Base-by-base conservation (phyloP, 2,329 filamentous ascomycete genomes). In the Penicillium digitatum region DNA sequence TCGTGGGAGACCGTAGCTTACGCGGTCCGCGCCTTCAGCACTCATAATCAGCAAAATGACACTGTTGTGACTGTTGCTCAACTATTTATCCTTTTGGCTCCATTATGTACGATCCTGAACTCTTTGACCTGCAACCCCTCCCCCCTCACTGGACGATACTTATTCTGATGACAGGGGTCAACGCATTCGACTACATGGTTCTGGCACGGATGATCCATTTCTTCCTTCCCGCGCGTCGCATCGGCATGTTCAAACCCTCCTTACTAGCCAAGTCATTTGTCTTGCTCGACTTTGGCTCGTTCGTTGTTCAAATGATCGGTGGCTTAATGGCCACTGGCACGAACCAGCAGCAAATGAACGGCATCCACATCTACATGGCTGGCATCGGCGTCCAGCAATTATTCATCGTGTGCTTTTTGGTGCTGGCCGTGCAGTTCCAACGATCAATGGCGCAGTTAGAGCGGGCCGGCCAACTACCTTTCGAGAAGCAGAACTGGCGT, bases 361-460 rank as follows among this genome's bases (percentile, higher is more conserved):
- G 68, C 1, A 57, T 67, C 11, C 54, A 69, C 29, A 46, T 70
- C 8, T 70, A 61, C 38, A 72, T 69, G 57, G 69, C 56, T 5
- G 71, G 71, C 7, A 69, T 73, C 24, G 71, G 66, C 18, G 61
- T 86, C n/a, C 84, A 86, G 62, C 68, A 85, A 24, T 72, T 76
- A 14, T 79, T 86, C 34, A 73, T 82, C 14, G 52, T 67, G 6
- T 64, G 77, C 27, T 85, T 86, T 60, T 27, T 81, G 16, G 38
- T 69, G 2, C 71, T 86, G 0, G 75, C 82, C 1, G 69, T 60
- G 26, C 59, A 68, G 6, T 85, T 85, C 64, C 81, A 84, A 46
- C 68, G 61, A 8, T 44, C 64, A 57, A 51, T 73, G 73, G 42
- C 72, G 69, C 18, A 69, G 74, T 66, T 57, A 60, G 26, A 66